Evolutionary conservation across 148 eudicot species (phyloP), one percentile per base, ranked within the genome.

Genomic region (Fagopyrum tataricum): DNA sequence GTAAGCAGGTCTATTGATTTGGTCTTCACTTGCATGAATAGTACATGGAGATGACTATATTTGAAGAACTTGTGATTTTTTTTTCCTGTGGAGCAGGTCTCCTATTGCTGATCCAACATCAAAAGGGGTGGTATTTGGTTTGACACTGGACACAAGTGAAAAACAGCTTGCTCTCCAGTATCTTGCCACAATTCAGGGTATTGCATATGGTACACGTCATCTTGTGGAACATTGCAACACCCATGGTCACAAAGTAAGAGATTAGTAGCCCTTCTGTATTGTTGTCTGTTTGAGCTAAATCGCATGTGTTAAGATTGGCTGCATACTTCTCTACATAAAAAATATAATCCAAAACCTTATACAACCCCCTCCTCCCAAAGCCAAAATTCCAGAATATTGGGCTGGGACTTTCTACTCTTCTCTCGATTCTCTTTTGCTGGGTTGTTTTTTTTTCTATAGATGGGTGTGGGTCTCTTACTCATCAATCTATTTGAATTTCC

Each of bases 201-300:
- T 96, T 80, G 97, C 97, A 61, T 96, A 96, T 78, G 99, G 99
- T 59, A 96, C 97, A 77, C 97, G 96, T 31, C 99, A 92, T 76
- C 90, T 96, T 70, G 86, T 96, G 55, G 95, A 96, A 82, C 99
- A 96, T 70, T 96, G 95, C 90, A 96, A 96, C 81, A 84, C 89
- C 56, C 84, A 92, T 74, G 99, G 97, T 74, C 99, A 96, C 85
- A 86, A 89, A 78, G 99, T 90, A 92, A 84, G 85, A 56, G 42
- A 72, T 48, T 20, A 20, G 61, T 20, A 20, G 61, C 44, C 43
- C 24, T 71, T 47, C 39, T 39, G 46, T 44, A 55, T 46, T 10
- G 17, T 46, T 10, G 17, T 44, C 48, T 39, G 7, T 31, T 71
- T 71, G 41, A 42, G 6, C 72, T 44, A 5, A 68, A 68, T 41